Conservation (phyloP, 371 early-diverging fungal species). For the Neoconidiobolus thromboides region DNA sequence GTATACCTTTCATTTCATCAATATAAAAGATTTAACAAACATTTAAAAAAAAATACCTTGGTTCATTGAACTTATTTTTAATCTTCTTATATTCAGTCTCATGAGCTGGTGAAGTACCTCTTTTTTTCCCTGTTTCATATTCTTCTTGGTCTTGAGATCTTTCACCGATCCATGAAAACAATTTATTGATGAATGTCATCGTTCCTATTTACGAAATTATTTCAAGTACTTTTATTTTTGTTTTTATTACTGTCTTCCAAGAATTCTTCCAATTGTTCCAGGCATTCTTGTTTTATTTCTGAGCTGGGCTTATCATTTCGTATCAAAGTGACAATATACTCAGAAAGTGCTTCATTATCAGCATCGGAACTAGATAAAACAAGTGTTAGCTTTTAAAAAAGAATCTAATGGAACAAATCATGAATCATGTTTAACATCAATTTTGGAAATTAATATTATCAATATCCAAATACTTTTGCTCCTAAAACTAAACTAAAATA, state of each 20-base stretch:
- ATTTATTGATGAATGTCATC: neutral
- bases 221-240: neutral
- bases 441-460: too few species aligned
- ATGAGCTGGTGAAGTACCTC: neutral
- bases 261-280: neutral
- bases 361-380: neutral
- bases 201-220: neutral
- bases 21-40: neutral
- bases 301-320: neutral
- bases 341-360: conserved; percentile 1
- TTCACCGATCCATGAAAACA: neutral
- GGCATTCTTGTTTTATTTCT: neutral
- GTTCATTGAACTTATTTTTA: neutral
- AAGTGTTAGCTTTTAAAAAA: too few species aligned
- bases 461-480: too few species aligned
- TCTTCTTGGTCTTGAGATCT: neutral
- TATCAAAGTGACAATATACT: neutral
- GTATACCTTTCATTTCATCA: neutral
- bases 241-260: neutral
- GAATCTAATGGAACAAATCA: too few species aligned
- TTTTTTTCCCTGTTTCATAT: neutral
- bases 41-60: neutral
- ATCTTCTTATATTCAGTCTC: neutral
- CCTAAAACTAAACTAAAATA: too few species aligned
- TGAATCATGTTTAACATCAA: too few species aligned